These are phyloP conservation scores for Brettanomyces custersianus DNA, from an alignment of 805 yeast genomes.

Conservation along the genomic window DNA sequence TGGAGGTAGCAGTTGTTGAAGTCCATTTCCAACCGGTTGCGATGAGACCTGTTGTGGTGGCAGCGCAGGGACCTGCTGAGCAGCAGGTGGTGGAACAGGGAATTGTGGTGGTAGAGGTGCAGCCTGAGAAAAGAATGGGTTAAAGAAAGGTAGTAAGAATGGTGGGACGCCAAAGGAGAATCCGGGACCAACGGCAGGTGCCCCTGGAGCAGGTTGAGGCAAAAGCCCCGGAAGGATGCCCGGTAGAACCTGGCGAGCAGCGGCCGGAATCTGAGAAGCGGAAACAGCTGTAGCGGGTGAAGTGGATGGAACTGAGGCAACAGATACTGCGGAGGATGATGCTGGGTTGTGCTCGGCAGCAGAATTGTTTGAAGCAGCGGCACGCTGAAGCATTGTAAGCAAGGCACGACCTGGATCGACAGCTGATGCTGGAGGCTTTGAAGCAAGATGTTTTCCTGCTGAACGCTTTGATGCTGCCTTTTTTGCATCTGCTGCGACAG, in stretches of 20 bases:
- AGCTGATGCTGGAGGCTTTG: neutral
- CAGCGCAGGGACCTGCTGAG: too few species aligned
- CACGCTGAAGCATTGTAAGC: constrained; percentile 49
- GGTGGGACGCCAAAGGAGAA: constrained; percentile 15
- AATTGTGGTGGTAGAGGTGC: constrained; percentile 9
- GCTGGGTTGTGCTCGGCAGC: constrained; percentile 1
- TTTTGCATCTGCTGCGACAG: neutral
- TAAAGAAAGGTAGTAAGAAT: constrained; percentile 19
- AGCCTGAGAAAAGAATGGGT: constrained; percentile 13
- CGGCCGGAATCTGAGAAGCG: constrained; percentile 3
- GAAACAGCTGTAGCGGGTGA: neutral
- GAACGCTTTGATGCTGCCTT: neutral
- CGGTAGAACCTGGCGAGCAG: constrained; percentile 1
- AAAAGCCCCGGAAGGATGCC: constrained; percentile 3
- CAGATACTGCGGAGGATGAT: constrained; percentile 1
- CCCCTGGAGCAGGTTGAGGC: constrained; percentile 7
- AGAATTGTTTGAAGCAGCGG: constrained; percentile 1
- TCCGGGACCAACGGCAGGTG: constrained; percentile 10
- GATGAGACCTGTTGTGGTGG: too few species aligned
- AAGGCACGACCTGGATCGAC: constrained; percentile 73
- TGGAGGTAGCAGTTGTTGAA: too few species aligned
- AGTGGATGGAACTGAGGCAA: neutral
- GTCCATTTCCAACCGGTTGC: too few species aligned
- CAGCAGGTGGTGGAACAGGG: constrained; percentile 17
- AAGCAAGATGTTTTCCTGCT: neutral